A percentile compares a stretch with the other conserved stretches of the same genome.
These are phyloP conservation scores for Glycine latifolia DNA, from an alignment of 306 rosid species.

Conservation along the genomic window DNA sequence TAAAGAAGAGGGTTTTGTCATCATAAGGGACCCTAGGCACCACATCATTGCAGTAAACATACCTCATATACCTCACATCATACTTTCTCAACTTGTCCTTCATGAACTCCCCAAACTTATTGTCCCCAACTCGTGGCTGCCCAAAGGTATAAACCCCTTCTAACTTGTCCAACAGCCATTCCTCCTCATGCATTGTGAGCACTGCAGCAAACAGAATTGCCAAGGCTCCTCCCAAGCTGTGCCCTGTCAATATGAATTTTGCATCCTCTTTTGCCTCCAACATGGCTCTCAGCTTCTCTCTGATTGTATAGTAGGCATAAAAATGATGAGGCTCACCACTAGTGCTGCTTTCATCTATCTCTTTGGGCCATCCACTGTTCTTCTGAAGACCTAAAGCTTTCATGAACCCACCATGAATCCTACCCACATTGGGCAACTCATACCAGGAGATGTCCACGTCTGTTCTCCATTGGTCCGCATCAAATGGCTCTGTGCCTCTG, in stretches of 20 bases:
- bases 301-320: constrained; percentile 70
- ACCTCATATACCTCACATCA: constrained; percentile 60
- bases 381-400: constrained; percentile 65
- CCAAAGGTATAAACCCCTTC: constrained; percentile 82
- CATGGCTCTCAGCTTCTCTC: constrained; percentile 47
- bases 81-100: constrained; percentile 46
- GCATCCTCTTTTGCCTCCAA: constrained; percentile 57
- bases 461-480: constrained; percentile 67
- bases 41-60: constrained; percentile 61
- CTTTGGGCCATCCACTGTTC: constrained; percentile 68
- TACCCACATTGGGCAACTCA: constrained; percentile 63
- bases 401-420: constrained; percentile 73
- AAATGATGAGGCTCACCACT: not conserved
- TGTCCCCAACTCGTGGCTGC: constrained; percentile 80
- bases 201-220: constrained; percentile 68
- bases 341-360: constrained; percentile 18
- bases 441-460: constrained; percentile 80
- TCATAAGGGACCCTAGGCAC: constrained; percentile 73
- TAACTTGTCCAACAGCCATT: constrained; percentile 61
- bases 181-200: constrained; percentile 64
- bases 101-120: constrained; percentile 66
- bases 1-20: constrained; percentile 61
- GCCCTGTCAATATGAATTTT: constrained; percentile 76
- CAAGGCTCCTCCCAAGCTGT: constrained; percentile 85
- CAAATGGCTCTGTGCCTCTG: constrained; percentile 72